A percentile compares a stretch with the other conserved stretches of the same genome.
Evolutionary conservation across 1,284 basidiomycete species (phyloP).

Genomic region (Ceratobasidium sp.): DNA sequence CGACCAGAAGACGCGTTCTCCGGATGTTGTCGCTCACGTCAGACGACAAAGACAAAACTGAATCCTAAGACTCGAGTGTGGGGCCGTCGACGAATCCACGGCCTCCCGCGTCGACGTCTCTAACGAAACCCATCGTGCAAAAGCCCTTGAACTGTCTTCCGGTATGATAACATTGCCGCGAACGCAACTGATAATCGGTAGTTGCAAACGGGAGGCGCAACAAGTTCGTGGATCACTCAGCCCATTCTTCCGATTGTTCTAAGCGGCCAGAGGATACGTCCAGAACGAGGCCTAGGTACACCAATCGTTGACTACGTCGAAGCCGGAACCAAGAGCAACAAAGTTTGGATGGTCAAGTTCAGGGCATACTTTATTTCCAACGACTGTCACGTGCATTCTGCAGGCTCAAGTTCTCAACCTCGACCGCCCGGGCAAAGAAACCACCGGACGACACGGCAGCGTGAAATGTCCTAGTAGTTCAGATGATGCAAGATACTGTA

Average conservation of each 20-base stretch:
- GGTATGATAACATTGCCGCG: neutral
- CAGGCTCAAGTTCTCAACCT: neutral
- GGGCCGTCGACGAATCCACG: neutral
- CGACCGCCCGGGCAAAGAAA: neutral
- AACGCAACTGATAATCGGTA: slow-evolving; percentile 19
- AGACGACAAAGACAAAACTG: neutral
- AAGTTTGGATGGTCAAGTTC: neutral
- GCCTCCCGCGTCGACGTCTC: neutral
- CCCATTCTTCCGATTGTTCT: neutral
- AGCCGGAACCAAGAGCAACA: neutral
- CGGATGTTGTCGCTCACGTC: neutral
- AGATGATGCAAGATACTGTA: too few relatives aligned
- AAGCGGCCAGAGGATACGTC: neutral
- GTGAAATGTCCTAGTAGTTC: too few relatives aligned
- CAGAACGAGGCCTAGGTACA: neutral
- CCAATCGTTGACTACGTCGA: neutral
- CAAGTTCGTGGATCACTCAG: slow-evolving; percentile 15
- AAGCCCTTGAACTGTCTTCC: neutral
- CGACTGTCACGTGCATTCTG: neutral
- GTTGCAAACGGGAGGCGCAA: slow-evolving; percentile 2
- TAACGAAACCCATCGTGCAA: neutral
- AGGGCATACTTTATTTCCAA: neutral
- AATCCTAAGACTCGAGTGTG: neutral
- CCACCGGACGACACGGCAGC: too few relatives aligned
- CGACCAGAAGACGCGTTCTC: neutral